These are phyloP conservation scores for Coniferiporia sulphurascens DNA, from an alignment of 1,284 basidiomycete species.

Conservation along the genomic window DNA sequence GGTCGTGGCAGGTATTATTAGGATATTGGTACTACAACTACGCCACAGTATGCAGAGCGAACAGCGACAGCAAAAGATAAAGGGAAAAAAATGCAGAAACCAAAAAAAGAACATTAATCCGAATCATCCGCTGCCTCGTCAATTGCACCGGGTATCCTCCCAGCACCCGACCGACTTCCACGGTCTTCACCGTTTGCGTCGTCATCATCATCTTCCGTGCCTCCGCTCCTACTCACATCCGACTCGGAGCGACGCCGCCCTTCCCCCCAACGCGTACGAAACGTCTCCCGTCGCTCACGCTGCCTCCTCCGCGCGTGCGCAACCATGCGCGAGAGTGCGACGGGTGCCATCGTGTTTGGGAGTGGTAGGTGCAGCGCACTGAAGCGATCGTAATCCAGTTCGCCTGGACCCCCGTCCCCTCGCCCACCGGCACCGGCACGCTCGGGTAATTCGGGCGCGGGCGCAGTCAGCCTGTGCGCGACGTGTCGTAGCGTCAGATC, in stretches of 20 bases:
- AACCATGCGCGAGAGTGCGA: constrained; percentile 1
- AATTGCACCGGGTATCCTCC: constrained; percentile 14
- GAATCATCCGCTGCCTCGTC: constrained; percentile 7
- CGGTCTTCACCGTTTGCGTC: neutral
- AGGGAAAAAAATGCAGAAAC: neutral
- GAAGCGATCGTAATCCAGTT: neutral
- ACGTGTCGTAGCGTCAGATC: constrained; percentile 53
- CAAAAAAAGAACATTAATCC: constrained; percentile 3
- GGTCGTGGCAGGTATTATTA: neutral
- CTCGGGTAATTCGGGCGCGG: constrained; percentile 38
- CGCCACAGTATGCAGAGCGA: neutral
- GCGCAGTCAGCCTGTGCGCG: constrained; percentile 48
- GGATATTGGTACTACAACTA: neutral
- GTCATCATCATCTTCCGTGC: neutral
- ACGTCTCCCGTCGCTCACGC: constrained; percentile 2
- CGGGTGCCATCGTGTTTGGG: constrained; percentile 6
- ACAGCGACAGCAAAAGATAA: neutral
- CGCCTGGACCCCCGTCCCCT: neutral
- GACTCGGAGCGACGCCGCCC: neutral
- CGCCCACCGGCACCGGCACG: neutral
- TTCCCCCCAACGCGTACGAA: neutral
- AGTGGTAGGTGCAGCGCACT: constrained; percentile 7
- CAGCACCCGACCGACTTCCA: neutral
- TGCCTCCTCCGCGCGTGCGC: constrained; percentile 4
- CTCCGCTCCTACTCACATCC: neutral